phyloP scores from a whole-genome alignment of 1,284 basidiomycete genomes.

The Ceratobasidium papillatum region DNA sequence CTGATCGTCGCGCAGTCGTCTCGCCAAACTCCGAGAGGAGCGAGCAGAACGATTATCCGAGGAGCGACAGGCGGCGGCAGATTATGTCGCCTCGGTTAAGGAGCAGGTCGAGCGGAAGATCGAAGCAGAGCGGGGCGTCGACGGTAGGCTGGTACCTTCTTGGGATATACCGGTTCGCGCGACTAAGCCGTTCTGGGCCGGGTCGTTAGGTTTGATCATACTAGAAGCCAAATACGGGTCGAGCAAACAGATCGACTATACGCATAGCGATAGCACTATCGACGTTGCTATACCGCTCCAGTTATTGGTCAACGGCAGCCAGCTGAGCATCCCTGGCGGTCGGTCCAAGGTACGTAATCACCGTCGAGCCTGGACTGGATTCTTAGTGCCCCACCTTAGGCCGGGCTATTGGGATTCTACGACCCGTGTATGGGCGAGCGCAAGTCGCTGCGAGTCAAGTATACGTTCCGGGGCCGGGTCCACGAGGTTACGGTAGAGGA shows the following conservation, averaged over 20 bases:
- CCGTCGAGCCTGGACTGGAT: constrained; percentile 45
- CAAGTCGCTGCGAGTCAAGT: constrained; percentile 76
- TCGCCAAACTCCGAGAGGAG: constrained; percentile 60
- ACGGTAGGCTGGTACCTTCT: constrained; percentile 49
- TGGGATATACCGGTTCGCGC: neutral
- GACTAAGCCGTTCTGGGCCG: neutral
- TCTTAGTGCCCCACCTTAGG: constrained; percentile 52
- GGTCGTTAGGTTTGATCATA: constrained; percentile 73
- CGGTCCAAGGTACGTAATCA: constrained; percentile 58
- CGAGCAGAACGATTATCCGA: constrained; percentile 65
- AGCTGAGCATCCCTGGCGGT: constrained; percentile 80
- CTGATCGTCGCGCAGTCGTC: constrained; percentile 47
- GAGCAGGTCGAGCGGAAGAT: constrained; percentile 55
- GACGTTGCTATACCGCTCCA: constrained; percentile 85
- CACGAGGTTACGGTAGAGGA: constrained; percentile 84
- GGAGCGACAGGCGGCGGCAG: constrained; percentile 64
- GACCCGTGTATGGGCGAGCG: constrained; percentile 74
- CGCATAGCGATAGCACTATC: constrained; percentile 63
- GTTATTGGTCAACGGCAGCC: constrained; percentile 79
- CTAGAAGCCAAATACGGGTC: constrained; percentile 75
- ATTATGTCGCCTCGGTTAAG: constrained; percentile 58
- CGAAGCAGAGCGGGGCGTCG: constrained; percentile 52
- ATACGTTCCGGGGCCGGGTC: constrained; percentile 75
- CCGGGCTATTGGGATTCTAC: constrained; percentile 75
- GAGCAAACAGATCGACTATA: constrained; percentile 59